phyloP scores from a whole-genome alignment of 1,284 basidiomycete species.

The Rhodotorula sp. region DNA sequence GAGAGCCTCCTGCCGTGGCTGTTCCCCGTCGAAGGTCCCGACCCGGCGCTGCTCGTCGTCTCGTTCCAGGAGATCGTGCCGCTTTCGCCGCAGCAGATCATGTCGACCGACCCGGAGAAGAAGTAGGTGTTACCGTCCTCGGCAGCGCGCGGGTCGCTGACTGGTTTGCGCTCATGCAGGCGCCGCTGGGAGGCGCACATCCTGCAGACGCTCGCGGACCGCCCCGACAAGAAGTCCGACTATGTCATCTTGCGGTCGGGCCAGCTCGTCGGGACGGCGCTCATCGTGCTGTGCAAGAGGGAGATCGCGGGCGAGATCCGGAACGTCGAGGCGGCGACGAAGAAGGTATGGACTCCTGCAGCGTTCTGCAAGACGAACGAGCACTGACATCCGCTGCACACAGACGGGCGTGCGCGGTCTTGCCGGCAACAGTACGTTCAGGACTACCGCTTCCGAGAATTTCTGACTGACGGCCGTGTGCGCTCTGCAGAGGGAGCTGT shows the following conservation, averaged over 20 bases:
- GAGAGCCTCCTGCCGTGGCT: constrained; percentile 89
- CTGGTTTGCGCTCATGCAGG: constrained; percentile 53
- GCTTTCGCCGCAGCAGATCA: constrained; percentile 92
- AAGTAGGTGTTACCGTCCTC: constrained; percentile 56
- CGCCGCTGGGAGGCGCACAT: constrained; percentile 84
- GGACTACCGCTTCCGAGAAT: neutral
- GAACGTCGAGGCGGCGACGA: constrained; percentile 85
- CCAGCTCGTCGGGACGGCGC: constrained; percentile 89
- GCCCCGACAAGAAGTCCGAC: constrained; percentile 63
- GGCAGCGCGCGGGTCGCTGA: neutral
- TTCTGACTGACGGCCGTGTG: neutral
- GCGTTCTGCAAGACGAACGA: neutral
- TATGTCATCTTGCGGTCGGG: constrained; percentile 90
- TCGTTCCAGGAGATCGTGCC: constrained; percentile 98
- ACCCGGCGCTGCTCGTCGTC: constrained; percentile 86
- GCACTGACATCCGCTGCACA: neutral
- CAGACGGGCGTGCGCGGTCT: constrained; percentile 94
- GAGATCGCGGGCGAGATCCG: constrained; percentile 75
- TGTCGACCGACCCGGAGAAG: constrained; percentile 88
- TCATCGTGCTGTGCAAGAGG: constrained; percentile 80
- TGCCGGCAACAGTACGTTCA: constrained; percentile 75
- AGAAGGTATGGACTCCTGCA: constrained; percentile 64
- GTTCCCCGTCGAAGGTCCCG: constrained; percentile 60
- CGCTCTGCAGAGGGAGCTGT: constrained; percentile 61
- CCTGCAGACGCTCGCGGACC: constrained; percentile 70